Percentiles rank a stretch among this genome's conserved stretches.
Conservation (phyloP, 2,329 filamentous ascomycete genomes). For the Sporothrix curviconia region DNA sequence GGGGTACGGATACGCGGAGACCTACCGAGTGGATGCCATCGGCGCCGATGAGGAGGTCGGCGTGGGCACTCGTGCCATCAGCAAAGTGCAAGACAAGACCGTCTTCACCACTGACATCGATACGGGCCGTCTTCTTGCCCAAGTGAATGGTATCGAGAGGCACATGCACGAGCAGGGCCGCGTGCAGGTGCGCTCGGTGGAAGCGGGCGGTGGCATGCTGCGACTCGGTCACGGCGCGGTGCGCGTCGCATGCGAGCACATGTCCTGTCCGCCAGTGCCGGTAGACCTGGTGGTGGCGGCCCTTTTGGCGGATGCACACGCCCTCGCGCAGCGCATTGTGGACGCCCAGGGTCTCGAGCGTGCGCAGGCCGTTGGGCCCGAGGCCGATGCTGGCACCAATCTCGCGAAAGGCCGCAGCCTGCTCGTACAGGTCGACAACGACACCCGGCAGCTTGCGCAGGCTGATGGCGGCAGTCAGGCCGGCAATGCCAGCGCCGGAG, state of each 20-base stretch:
- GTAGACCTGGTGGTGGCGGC: slow-evolving; percentile 10
- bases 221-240: slow-evolving; percentile 10
- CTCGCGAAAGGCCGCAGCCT: slow-evolving; percentile 4
- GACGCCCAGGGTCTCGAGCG: slow-evolving; percentile 10
- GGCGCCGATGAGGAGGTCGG: slow-evolving; percentile 57
- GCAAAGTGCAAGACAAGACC: slow-evolving; percentile 43
- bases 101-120: neutral
- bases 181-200: slow-evolving; percentile 12
- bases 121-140: neutral
- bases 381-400: slow-evolving; percentile 10
- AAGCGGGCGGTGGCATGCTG: slow-evolving; percentile 8
- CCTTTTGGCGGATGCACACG: slow-evolving; percentile 8
- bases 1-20: neutral
- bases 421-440: slow-evolving; percentile 13
- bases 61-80: slow-evolving; percentile 42
- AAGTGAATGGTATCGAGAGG: neutral
- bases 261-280: slow-evolving; percentile 10
- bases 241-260: slow-evolving; percentile 3
- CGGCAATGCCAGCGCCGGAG: slow-evolving; percentile 4
- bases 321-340: neutral
- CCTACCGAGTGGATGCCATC: slow-evolving; percentile 57
- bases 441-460: slow-evolving; percentile 10
- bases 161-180: slow-evolving; percentile 4
- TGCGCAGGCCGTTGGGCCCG: slow-evolving; percentile 11
- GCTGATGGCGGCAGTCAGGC: slow-evolving; percentile 5